Evolutionary conservation across 495 filamentous ascomycete genomes (phyloP).

Genomic region (Penicillium angulare): DNA sequence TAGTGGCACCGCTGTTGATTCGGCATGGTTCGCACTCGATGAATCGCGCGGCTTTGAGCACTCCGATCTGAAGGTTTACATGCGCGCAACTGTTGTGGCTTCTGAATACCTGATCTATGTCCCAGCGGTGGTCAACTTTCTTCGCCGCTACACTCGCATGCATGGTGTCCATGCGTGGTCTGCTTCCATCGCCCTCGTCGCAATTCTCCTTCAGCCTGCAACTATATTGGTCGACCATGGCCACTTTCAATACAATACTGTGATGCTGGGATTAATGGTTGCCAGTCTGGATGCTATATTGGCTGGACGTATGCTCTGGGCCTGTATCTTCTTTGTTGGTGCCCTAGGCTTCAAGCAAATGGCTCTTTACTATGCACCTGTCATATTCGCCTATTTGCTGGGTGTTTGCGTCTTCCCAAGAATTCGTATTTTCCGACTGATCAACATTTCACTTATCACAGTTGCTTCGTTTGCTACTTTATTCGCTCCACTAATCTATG

Average conservation of each 20-base stretch:
- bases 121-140: slow-evolving; percentile 79
- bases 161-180: slow-evolving; percentile 74
- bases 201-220: slow-evolving; percentile 87
- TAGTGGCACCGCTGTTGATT: slow-evolving; percentile 72
- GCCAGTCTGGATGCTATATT: slow-evolving; percentile 86
- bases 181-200: slow-evolving; percentile 78
- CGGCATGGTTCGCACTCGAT: slow-evolving; percentile 85
- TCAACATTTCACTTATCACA: slow-evolving; percentile 73
- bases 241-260: slow-evolving; percentile 99
- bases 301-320: slow-evolving; percentile 81
- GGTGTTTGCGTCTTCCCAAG: slow-evolving; percentile 78
- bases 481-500: slow-evolving; percentile 68
- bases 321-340: slow-evolving; percentile 89
- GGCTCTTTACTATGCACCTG: slow-evolving; percentile 94
- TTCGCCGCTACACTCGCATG: slow-evolving; percentile 70
- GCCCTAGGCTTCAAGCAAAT: slow-evolving; percentile 97
- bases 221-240: slow-evolving; percentile 93
- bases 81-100: slow-evolving; percentile 84
- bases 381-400: slow-evolving; percentile 86
- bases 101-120: slow-evolving; percentile 90
- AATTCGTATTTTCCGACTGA: slow-evolving; percentile 64
- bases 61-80: slow-evolving; percentile 81
- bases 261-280: slow-evolving; percentile 89
- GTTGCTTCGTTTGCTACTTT: slow-evolving; percentile 70
- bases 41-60: slow-evolving; percentile 79